phyloP scores from a whole-genome alignment of 2,329 filamentous ascomycete species.

The Microdochium trichocladiopsis region DNA sequence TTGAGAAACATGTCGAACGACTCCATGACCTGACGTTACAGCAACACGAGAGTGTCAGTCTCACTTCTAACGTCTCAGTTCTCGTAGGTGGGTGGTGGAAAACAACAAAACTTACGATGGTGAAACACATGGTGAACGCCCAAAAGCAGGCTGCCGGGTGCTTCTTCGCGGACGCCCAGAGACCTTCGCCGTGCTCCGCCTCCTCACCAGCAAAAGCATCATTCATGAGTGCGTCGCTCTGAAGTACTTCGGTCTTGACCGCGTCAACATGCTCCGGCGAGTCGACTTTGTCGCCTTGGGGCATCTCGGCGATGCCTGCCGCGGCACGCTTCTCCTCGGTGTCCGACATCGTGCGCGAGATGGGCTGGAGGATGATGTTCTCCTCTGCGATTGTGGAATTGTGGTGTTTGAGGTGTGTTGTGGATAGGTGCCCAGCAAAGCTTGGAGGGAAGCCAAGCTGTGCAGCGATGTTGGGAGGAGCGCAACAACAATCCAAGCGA shows the following conservation, averaged over 20 bases:
- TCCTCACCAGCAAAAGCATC: constrained; percentile 35
- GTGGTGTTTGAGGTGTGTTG: too few species aligned
- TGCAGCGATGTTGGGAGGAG: too few species aligned
- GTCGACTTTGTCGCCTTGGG: constrained; percentile 5
- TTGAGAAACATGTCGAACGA: constrained; percentile 41
- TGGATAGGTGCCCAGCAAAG: too few species aligned
- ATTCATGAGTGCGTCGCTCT: constrained; percentile 27
- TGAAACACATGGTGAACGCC: constrained; percentile 42
- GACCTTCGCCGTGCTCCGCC: constrained; percentile 30
- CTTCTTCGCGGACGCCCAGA: constrained; percentile 26
- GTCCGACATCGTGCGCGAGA: constrained; percentile 10
- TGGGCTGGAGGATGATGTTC: too few species aligned
- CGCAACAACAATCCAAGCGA: too few species aligned
- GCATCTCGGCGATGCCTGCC: constrained; percentile 6
- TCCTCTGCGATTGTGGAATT: too few species aligned
- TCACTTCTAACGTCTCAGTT: too few species aligned
- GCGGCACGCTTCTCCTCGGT: constrained; percentile 2
- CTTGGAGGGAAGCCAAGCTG: too few species aligned
- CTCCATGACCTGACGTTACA: constrained; percentile 37
- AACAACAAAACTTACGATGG: constrained; percentile 29
- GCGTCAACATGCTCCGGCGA: constrained; percentile 14
- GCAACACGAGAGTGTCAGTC: background rate
- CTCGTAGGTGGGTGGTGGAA: too few species aligned
- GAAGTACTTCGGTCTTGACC: constrained; percentile 24
- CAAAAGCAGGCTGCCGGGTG: constrained; percentile 38